phyloP scores from a whole-genome alignment of 768 basidiomycete species.

The Russula sp. region DNA sequence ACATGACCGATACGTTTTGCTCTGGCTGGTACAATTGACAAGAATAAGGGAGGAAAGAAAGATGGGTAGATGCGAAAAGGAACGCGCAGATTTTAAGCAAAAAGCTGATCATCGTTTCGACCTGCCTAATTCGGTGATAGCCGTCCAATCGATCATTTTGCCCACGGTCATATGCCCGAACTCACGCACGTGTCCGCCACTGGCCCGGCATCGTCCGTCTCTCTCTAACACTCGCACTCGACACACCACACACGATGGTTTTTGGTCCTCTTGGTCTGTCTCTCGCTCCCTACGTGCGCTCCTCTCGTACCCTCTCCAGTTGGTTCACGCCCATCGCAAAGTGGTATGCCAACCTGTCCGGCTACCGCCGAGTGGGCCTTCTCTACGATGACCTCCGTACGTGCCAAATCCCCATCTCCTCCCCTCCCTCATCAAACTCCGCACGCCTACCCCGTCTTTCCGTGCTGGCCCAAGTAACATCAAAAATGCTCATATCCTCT shows the following conservation, averaged over 20 bases:
- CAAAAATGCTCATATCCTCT: conserved; percentile 6
- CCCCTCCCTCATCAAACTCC: conserved; percentile 3
- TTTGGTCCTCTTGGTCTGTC: conserved; percentile 64
- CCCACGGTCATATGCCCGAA: not conserved
- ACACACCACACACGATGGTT: conserved; percentile 26
- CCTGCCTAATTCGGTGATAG: conserved; percentile 18
- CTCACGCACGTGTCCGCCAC: not conserved
- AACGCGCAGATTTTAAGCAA: conserved; percentile 27
- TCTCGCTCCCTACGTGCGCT: conserved; percentile 67
- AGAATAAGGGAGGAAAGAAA: conserved; percentile 27
- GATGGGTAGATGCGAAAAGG: conserved; percentile 21
- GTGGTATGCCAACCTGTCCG: conserved; percentile 74
- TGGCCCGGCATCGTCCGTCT: not conserved
- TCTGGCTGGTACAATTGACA: conserved; percentile 18
- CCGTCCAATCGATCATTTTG: not conserved
- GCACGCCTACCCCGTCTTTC: conserved; percentile 9
- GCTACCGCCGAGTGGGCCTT: conserved; percentile 84
- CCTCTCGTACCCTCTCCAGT: conserved; percentile 57
- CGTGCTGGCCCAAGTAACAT: not conserved
- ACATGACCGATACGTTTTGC: conserved; percentile 40
- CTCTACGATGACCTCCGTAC: conserved; percentile 91
- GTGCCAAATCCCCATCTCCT: conserved; percentile 30
- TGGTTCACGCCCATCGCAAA: conserved; percentile 71
- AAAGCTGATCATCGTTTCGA: conserved; percentile 16
- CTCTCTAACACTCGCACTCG: conserved; percentile 3